phyloP scores from a whole-genome alignment of 2,329 filamentous ascomycete genomes.

The Leptodontidium sp. region DNA sequence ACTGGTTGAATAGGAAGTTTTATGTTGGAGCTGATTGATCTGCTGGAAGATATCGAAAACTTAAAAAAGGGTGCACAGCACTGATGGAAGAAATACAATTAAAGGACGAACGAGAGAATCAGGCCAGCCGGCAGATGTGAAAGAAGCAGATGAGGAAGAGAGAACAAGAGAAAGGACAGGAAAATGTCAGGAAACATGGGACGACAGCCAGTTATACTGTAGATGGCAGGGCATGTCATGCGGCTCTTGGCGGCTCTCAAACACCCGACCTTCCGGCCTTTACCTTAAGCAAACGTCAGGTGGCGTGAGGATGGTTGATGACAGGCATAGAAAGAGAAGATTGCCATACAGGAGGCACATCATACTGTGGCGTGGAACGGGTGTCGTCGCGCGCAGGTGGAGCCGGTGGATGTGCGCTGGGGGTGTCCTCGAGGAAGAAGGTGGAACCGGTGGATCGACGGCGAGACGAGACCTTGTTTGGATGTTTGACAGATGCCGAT shows the following conservation, averaged over 20 bases:
- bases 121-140: constrained; percentile 14
- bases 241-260: constrained; percentile 13
- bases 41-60: neutral
- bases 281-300: neutral
- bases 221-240: neutral
- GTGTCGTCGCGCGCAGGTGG: constrained; percentile 15
- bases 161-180: neutral
- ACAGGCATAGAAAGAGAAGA: neutral
- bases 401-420: constrained; percentile 9
- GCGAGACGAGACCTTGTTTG: constrained; percentile 13
- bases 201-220: constrained; percentile 6
- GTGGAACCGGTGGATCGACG: constrained; percentile 19
- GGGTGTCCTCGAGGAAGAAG: neutral
- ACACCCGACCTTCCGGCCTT: neutral
- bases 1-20: neutral
- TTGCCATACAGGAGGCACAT: constrained; percentile 7
- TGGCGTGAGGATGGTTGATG: constrained; percentile 8
- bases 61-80: constrained; percentile 23
- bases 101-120: constrained; percentile 13
- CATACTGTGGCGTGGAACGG: constrained; percentile 15
- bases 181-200: constrained; percentile 9
- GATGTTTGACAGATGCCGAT: constrained; percentile 16
- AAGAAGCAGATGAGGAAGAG: constrained; percentile 20
- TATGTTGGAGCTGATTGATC: no score
- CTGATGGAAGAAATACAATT: constrained; percentile 11